Conservation (phyloP, 139 green algal species). For the Medakamo hakoo region DNA sequence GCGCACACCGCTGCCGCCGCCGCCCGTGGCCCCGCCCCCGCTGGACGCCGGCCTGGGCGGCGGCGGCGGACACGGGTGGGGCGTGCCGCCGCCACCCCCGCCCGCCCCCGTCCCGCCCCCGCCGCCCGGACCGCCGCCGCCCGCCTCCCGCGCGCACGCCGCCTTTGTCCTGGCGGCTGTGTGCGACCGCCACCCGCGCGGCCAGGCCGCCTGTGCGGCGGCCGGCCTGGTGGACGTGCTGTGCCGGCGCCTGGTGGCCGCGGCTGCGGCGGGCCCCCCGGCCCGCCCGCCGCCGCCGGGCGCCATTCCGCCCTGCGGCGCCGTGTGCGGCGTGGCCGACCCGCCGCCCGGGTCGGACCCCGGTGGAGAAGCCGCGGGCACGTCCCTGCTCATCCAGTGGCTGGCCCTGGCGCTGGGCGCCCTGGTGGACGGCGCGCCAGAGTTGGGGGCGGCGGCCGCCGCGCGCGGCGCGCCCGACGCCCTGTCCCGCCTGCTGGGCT, state of each 20-base stretch:
- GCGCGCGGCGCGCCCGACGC: slow-evolving; percentile 27
- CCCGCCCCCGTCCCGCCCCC: background rate
- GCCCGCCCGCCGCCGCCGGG: slow-evolving; percentile 5
- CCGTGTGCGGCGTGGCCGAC: slow-evolving; percentile 8
- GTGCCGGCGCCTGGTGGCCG: background rate
- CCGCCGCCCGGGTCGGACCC: slow-evolving; percentile 6
- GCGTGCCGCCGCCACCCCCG: too few species aligned
- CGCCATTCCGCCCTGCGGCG: background rate
- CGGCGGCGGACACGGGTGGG: slow-evolving; percentile 16
- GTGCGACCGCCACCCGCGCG: slow-evolving; percentile 55
- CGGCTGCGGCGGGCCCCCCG: background rate
- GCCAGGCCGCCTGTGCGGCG: slow-evolving; percentile 25
- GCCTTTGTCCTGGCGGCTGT: slow-evolving; percentile 89
- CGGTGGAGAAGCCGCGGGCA: background rate
- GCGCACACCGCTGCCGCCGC: too few species aligned
- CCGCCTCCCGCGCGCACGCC: slow-evolving; percentile 30
- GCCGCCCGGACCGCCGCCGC: too few species aligned
- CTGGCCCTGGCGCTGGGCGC: background rate
- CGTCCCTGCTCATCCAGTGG: background rate
- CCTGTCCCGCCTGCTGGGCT: slow-evolving; percentile 25
- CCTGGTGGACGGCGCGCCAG: background rate
- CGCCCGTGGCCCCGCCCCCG: too few species aligned
- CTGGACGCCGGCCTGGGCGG: too few species aligned
- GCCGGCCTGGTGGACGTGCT: slow-evolving; percentile 16
- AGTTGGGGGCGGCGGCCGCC: background rate